Evolutionary conservation across 2,329 filamentous ascomycete genomes (phyloP).

Genomic region (Hysterium pulicare): DNA sequence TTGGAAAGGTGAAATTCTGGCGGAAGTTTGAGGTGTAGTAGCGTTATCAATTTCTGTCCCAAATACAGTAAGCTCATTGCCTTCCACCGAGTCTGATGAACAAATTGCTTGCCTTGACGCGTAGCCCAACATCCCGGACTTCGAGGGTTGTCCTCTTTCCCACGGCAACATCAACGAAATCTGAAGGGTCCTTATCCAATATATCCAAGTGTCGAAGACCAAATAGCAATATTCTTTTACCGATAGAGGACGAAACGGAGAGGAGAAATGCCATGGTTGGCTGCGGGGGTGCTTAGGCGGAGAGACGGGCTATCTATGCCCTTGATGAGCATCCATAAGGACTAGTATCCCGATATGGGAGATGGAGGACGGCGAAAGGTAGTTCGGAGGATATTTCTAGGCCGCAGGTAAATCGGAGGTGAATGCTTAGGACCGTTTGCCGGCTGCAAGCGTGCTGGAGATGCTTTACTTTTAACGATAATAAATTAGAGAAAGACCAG

Average conservation of each 20-base stretch:
- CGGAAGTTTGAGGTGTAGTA: constrained; percentile 66
- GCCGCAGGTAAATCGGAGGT: too few species aligned
- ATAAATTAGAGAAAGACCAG: too few species aligned
- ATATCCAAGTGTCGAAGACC: constrained; percentile 79
- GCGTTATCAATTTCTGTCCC: constrained; percentile 70
- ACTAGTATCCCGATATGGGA: background rate
- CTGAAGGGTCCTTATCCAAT: constrained; percentile 80
- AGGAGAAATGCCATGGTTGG: constrained; percentile 59
- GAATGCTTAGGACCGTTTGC: too few species aligned
- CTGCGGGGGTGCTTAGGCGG: constrained; percentile 6
- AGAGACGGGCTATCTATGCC: constrained; percentile 11
- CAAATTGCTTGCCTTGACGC: constrained; percentile 63
- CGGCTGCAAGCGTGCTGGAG: too few species aligned
- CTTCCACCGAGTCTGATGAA: too few species aligned
- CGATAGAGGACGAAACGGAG: constrained; percentile 71
- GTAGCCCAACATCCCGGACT: constrained; percentile 80
- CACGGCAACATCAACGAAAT: constrained; percentile 80
- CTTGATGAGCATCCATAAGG: background rate
- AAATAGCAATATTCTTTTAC: constrained; percentile 85
- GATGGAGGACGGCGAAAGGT: background rate
- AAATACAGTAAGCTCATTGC: constrained; percentile 17
- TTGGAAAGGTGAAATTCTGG: constrained; percentile 66
- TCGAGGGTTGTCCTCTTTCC: constrained; percentile 81
- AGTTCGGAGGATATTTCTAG: too few species aligned
- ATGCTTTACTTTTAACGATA: too few species aligned